phyloP scores from a whole-genome alignment of 2,329 filamentous ascomycete genomes.

The Atkinsonella texensis region DNA sequence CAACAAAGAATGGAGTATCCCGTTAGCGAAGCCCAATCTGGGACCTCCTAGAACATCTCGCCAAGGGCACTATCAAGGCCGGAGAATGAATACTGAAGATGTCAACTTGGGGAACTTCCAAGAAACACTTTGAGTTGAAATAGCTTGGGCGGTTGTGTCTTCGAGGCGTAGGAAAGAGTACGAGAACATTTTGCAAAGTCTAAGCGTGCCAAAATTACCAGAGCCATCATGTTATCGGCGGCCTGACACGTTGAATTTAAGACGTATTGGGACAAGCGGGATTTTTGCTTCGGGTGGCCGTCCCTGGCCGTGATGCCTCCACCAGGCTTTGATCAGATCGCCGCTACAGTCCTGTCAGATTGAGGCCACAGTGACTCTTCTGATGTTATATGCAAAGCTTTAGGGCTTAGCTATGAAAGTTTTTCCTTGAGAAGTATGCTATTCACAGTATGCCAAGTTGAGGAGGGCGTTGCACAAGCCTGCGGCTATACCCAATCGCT shows the following conservation, averaged over 20 bases:
- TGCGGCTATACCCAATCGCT: neutral
- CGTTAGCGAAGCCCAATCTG: too few species aligned
- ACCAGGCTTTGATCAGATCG: conserved; percentile 13
- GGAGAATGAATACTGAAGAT: neutral
- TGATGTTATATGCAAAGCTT: neutral
- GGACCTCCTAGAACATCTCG: neutral
- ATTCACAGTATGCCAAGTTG: conserved; percentile 1
- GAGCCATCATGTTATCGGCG: conserved; percentile 13
- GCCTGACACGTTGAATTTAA: conserved; percentile 17
- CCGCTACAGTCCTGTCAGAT: conserved; percentile 11
- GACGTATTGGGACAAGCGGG: conserved; percentile 9
- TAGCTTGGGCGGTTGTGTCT: neutral
- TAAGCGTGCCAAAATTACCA: conserved; percentile 3
- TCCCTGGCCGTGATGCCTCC: conserved; percentile 14
- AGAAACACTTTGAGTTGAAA: neutral
- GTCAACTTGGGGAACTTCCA: neutral
- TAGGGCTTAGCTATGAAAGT: neutral
- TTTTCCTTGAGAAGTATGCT: neutral
- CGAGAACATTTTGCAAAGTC: neutral
- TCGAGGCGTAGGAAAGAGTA: neutral
- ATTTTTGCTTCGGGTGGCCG: conserved; percentile 15
- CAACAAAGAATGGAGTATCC: too few species aligned
- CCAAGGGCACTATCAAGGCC: neutral
- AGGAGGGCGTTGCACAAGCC: neutral
- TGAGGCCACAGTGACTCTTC: neutral